Evolutionary conservation across 2,329 filamentous ascomycete genomes (phyloP).

Genomic region (Penicillium sp.): DNA sequence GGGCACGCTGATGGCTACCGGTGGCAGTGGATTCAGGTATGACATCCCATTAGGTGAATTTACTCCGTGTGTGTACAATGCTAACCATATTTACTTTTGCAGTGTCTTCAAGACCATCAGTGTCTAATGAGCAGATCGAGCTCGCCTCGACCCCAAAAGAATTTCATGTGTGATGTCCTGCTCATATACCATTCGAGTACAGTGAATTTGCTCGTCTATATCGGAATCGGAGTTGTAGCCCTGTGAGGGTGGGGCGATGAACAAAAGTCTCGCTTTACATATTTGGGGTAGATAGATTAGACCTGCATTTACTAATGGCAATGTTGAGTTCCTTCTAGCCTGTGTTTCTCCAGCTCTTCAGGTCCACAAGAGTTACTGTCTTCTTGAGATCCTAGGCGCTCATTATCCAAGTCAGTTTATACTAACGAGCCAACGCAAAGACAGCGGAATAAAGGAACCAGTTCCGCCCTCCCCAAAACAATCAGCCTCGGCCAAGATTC

Average conservation of each 20-base stretch:
- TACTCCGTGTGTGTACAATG: neutral
- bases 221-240: slow-evolving; percentile 16
- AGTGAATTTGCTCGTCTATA: slow-evolving; percentile 18
- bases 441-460: slow-evolving; percentile 5
- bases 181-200: slow-evolving; percentile 26
- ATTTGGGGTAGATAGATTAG: slow-evolving; percentile 7
- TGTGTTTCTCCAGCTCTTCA: neutral
- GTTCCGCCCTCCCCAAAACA: slow-evolving; percentile 7
- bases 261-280: slow-evolving; percentile 10
- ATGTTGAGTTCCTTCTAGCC: neutral
- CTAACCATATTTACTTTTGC: slow-evolving; percentile 17
- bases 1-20: slow-evolving; percentile 82
- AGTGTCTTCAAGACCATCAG: slow-evolving; percentile 80
- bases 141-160: slow-evolving; percentile 11
- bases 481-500: neutral
- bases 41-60: slow-evolving; percentile 19
- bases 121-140: slow-evolving; percentile 49
- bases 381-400: no score
- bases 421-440: neutral
- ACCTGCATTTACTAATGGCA: slow-evolving; percentile 8
- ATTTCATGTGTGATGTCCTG: slow-evolving; percentile 26
- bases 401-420: no score
- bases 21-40: slow-evolving; percentile 72
- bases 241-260: slow-evolving; percentile 13
- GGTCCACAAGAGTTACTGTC: no score